Evolutionary conservation across 345 rosid species (phyloP), one percentile per base, ranked within the genome.

Genomic region (Lagerstroemia speciosa): DNA sequence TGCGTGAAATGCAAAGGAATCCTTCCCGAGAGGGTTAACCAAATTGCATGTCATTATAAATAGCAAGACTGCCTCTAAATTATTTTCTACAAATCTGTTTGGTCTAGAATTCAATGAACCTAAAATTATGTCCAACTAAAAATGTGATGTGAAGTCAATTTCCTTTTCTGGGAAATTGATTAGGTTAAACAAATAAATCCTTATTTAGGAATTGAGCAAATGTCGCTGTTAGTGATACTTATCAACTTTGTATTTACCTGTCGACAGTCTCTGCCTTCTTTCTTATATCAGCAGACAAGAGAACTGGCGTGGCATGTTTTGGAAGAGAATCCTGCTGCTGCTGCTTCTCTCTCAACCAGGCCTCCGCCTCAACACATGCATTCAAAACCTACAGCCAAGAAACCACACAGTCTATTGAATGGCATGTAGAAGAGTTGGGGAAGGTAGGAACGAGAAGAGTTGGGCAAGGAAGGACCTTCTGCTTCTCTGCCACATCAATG

Each of bases 321-420:
- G 93, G 99, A 65, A 94, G 97, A 3, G 82, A 71, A 20, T 89
- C 98, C 69, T 94, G 99, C 46, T 84, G 97, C 74, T 94, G 91
- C 80, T 79, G 68, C 70, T 88, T 94, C 81, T 87, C 97, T 77
- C 89, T 82, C 37, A 94, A 33, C 99, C 99, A 94, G 64, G 87
- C 90, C 78, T 94, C 99, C 1, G 93, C 86, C 75, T 91, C 93
- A 30, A 76, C 95, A 58, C 99, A 91, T 75, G 91, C 93, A 65
- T 80, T 89, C 79, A 94, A 57, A 17, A 91, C 96, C 97, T 91
- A 70, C 30, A 71, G 64, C 36, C 41, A 30, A 15, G 43, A 24
- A 52, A 58, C 20, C 20, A 27, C 27, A 14, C 14, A 29, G 10
- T 30, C 33, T 10, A 58, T 27, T 26, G 63, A 27, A 20, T 15